A percentile compares a stretch with the other conserved stretches of the same genome.
Conservation (phyloP, 2,329 filamentous ascomycete genomes). For the Tolypocladium inflatum region DNA sequence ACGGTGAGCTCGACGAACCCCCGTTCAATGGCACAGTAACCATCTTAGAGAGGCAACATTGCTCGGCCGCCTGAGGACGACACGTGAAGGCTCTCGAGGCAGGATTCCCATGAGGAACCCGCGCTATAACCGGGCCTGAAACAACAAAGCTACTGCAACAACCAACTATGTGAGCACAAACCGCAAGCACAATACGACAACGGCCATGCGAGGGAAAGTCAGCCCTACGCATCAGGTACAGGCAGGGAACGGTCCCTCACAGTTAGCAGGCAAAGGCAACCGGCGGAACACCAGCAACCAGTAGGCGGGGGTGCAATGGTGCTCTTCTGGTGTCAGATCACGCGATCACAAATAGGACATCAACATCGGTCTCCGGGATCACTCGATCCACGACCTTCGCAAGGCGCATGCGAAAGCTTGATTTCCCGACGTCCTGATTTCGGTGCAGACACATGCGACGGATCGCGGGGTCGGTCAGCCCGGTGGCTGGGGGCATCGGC, state of each 20-base stretch:
- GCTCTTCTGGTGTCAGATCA: neutral
- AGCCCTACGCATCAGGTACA: neutral
- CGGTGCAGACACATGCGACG: neutral
- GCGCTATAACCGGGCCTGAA: too few species aligned
- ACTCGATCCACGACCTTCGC: neutral
- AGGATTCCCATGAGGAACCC: neutral
- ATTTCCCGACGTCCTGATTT: neutral
- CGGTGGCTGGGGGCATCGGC: neutral
- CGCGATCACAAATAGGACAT: neutral
- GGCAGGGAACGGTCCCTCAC: neutral
- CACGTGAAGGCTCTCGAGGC: neutral
- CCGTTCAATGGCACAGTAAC: too few species aligned
- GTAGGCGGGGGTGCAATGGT: neutral
- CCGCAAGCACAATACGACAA: too few species aligned
- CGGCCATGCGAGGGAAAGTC: too few species aligned
- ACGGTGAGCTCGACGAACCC: too few species aligned
- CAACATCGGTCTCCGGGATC: neutral
- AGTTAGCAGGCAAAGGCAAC: neutral
- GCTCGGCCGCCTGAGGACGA: neutral
- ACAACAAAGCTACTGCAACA: neutral
- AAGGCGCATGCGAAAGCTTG: neutral
- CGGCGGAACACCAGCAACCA: neutral
- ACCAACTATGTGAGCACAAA: neutral
- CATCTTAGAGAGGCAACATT: too few species aligned
- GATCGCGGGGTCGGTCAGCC: neutral